A percentile compares a stretch with the other conserved stretches of the same genome.
phyloP scores from a whole-genome alignment of 2,329 filamentous ascomycete species.

The Beauveria pseudobassiana region DNA sequence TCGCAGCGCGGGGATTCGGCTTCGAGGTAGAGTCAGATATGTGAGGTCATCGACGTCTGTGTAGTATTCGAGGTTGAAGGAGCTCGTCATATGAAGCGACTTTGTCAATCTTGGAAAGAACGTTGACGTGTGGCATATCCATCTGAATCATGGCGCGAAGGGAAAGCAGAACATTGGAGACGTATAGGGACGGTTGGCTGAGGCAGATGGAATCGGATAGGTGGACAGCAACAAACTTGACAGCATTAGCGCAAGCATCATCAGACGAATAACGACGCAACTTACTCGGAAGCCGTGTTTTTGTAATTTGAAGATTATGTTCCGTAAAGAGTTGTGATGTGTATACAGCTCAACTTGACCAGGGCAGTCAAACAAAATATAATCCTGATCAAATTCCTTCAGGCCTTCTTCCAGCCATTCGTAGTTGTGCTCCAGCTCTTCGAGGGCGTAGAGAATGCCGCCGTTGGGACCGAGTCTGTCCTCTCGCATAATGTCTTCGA shows the following conservation, averaged over 20 bases:
- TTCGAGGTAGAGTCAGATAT: constrained; percentile 74
- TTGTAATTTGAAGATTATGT: constrained; percentile 84
- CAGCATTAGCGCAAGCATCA: constrained; percentile 21
- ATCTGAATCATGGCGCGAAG: constrained; percentile 97
- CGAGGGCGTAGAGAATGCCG: constrained; percentile 84
- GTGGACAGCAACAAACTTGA: constrained; percentile 83
- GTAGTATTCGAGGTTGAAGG: constrained; percentile 95
- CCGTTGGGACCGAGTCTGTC: constrained; percentile 90
- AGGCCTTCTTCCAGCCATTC: constrained; percentile 84
- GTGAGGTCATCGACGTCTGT: constrained; percentile 92
- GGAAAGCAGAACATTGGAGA: constrained; percentile 87
- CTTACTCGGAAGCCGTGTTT: constrained; percentile 83
- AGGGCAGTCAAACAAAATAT: constrained; percentile 91
- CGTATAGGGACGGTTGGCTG: constrained; percentile 87
- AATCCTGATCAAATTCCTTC: constrained; percentile 77
- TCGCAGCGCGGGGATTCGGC: constrained; percentile 65
- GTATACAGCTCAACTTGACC: constrained; percentile 97
- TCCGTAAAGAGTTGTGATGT: constrained; percentile 83
- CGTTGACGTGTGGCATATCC: constrained; percentile 91
- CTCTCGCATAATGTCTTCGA: constrained; percentile 92
- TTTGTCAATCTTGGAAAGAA: constrained; percentile 97
- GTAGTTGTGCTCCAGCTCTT: constrained; percentile 89
- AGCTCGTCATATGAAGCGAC: constrained; percentile 75
- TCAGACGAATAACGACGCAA: background rate
- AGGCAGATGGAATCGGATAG: constrained; percentile 91